Evolutionary conservation across 177 flowering plant genomes (phyloP).

Genomic region (Tripterygium wilfordii): DNA sequence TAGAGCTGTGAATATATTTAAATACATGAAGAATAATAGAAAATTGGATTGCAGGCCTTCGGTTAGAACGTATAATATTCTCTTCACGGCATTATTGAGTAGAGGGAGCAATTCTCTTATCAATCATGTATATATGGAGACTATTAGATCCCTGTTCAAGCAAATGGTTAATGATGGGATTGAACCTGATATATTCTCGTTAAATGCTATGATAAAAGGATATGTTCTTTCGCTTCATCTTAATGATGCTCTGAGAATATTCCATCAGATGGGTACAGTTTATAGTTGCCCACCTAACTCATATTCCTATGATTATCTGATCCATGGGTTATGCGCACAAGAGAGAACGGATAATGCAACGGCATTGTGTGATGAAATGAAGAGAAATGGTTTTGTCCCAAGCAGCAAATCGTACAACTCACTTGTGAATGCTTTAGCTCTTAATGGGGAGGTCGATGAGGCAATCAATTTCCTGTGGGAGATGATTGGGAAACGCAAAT

Average conservation of each 20-base stretch:
- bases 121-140: slow-evolving; percentile 79
- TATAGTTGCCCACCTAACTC: slow-evolving; percentile 64
- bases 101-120: slow-evolving; percentile 57
- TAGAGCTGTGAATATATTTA: slow-evolving; percentile 68
- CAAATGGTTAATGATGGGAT: slow-evolving; percentile 83
- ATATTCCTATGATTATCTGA: slow-evolving; percentile 60
- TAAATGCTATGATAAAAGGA: slow-evolving; percentile 88
- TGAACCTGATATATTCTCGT: slow-evolving; percentile 69
- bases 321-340: slow-evolving; percentile 89
- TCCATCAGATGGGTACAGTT: slow-evolving; percentile 80
- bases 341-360: slow-evolving; percentile 70
- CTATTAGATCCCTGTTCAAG: slow-evolving; percentile 64
- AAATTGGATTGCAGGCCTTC: slow-evolving; percentile 59
- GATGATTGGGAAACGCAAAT: slow-evolving; percentile 51
- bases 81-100: slow-evolving; percentile 63
- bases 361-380: slow-evolving; percentile 65
- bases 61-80: slow-evolving; percentile 63
- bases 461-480: slow-evolving; percentile 70
- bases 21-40: slow-evolving; percentile 56
- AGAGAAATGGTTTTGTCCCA: slow-evolving; percentile 59
- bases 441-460: slow-evolving; percentile 69
- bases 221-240: slow-evolving; percentile 78
- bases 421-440: slow-evolving; percentile 74
- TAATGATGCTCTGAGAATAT: slow-evolving; percentile 83
- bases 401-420: slow-evolving; percentile 77